Base-by-base conservation (phyloP, 306 rosid genomes). In the Corylus americana region DNA sequence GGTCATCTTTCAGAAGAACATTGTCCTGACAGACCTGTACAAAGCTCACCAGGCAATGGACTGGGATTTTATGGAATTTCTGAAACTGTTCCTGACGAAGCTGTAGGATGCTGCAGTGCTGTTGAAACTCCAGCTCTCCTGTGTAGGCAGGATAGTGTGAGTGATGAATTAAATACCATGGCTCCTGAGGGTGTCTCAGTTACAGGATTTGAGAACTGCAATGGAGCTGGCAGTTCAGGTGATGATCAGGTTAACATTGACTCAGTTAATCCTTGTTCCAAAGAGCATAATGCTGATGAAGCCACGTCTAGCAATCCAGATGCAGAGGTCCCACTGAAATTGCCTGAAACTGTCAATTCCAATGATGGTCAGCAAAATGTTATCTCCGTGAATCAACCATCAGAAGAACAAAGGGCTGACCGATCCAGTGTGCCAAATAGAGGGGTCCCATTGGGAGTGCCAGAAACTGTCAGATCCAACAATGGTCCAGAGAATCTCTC, bases 171-270 rank as follows among this genome's bases (percentile, higher is more conserved):
- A 37, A 78, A 61, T 74, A 68, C 47, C 29, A 45, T 68, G 55
- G 22, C 67, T 37, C 74, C 83, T 64, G 75, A 75, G 80, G 81
- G 80, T 66, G 77, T 70, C 47, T 44, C 67, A 16, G 37, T 58
- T 44, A 54, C 68, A 80, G 64, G 27, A 70, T 35, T 55, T 66
- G 77, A 49, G 74, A 80, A 55, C 73, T 31, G 44, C 66, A 5
- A 74, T 61, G 73, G 58, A 55, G 27, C 76, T 77, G 82, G 58
- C 47, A 83, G 54, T 74, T 58, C 81, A 75, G 55, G 76, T 90
- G 87, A 78, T 39, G 70, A 16, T 80, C 88, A 58, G 73, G 79
- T 48, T 79, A 82, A 58, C 29, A 11, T 74, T 35, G 51, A 47
- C 79, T 75, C 85, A 59, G 12, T 68, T 53, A 68, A 66, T 70